Base-by-base conservation (phyloP, 371 early-diverging fungal species). In the Paraphysoderma sedebokerense region DNA sequence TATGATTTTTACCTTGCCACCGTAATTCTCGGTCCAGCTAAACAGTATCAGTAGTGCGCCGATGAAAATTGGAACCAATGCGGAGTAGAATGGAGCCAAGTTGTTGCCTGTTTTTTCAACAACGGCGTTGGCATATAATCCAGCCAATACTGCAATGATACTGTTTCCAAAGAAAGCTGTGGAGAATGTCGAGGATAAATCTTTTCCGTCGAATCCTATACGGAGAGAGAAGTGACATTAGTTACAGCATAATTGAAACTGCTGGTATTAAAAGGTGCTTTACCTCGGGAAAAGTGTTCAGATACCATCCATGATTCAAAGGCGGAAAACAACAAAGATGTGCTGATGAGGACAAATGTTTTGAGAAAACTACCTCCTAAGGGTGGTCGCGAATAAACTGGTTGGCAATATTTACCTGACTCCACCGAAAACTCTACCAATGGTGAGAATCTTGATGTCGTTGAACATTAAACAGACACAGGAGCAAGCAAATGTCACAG, bases 231-330 rank as follows among this genome's bases (percentile, higher is more conserved):
- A n/a, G n/a, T n/a, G n/a, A n/a, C n/a, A n/a, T 20, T 5, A 36
- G 2, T 20, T n/a, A 5, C 2, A 5, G 37, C 37, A 22, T 6
- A 5, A 17, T 6, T 36, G 6, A 2, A 36, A 36, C 20, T 5
- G 20, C 6, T 5, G 37, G 37, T n/a, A 36, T 17, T 17, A 0
- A 6, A 6, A 17, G n/a, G 5, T n/a, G 0, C 0, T 3, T 8
- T 35, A 59, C 59, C 59, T 23, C 55, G 46, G 6, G 56, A 46
- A 17, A 44, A 45, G 54, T 62, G 59, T 33, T 65, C 68, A 41
- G 41, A 38, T 37, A 65, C 55, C 61, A 70, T 60, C 70, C 70
- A 70, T 0, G 63, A 37, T 47, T 70, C 70, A 49, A 68, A 70
- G 2, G 56, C 65, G 9, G 65, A 56, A 38, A 58, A 62, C 12